Evolutionary conservation across 495 filamentous ascomycete genomes (phyloP), one percentile per base, ranked within the genome.

Genomic region (Penicillium egyptiacum): DNA sequence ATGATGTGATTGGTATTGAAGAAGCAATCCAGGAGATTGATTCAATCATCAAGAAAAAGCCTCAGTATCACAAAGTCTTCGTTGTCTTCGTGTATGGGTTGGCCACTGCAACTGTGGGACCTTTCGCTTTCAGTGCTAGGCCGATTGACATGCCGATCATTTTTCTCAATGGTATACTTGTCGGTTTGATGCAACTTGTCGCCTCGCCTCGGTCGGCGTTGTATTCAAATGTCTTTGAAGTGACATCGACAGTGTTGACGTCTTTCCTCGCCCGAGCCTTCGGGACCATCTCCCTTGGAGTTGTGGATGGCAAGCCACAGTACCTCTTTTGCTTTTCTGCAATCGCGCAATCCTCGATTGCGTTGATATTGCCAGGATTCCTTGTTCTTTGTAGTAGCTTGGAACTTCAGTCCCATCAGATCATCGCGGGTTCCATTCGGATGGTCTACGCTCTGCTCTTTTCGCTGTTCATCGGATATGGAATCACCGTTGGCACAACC

Each of bases 391-490:
- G 88, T 67, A 88, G 85, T 23, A 86, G 83, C 44, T 78, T 97
- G 9, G 92, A 97, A 64, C 81, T 97, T 0, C 92, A 96, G 67
- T 91, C 87, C 5, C 81, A 83, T 37, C 84, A 87, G 55, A 85
- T 97, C 55, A 87, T 96, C 10, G 90, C 92, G n/a, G 92, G 92
- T 3, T 91, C 88, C 8, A 89, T 96, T 39, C 88, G 92, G 42
- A 92, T 96, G 87, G 89, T 97, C 3, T 96, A 96, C 59, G 89
- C 92, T 3, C 86, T 96, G 59, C 91, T 96, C 56, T 96, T 96
- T 71, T 91, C 92, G 1, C 79, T 96, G 5, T 94, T 96, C 70
- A 83, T 97, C 10, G 92, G 92, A 40, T 96, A 91, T 63, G 92
- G 92, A 16, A 92, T 97, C 59, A 96, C 92, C 1, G 89, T 97